phyloP scores from a whole-genome alignment of 768 basidiomycete genomes.

The Brasilioporus rufonigricans region DNA sequence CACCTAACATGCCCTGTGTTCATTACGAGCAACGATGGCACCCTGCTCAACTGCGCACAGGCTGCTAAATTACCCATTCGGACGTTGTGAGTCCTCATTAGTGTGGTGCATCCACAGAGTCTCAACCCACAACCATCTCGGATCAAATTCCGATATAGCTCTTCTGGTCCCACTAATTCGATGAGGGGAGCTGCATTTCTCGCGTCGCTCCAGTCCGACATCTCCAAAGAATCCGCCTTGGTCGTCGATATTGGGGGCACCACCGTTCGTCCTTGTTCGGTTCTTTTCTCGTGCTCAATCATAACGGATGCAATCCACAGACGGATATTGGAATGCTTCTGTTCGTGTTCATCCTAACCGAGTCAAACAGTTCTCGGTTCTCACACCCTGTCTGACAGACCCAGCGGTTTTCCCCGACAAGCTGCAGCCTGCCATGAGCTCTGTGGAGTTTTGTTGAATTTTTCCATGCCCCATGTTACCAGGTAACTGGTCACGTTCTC shows the following conservation, averaged over 20 bases:
- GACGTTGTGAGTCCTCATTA: conserved; percentile 43
- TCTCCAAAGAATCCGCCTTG: conserved; percentile 39
- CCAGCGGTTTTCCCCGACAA: conserved; percentile 59
- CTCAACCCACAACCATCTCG: conserved; percentile 1
- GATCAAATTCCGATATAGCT: conserved; percentile 23
- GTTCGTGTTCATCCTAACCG: conserved; percentile 16
- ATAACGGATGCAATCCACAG: conserved; percentile 19
- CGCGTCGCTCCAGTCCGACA: conserved; percentile 39
- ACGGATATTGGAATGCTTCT: conserved; percentile 63
- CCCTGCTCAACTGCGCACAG: conserved; percentile 45
- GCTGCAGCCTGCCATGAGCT: conserved; percentile 62
- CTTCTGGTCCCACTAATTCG: conserved; percentile 63
- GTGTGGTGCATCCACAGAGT: conserved; percentile 10
- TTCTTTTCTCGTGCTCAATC: conserved; percentile 7
- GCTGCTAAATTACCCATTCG: conserved; percentile 59
- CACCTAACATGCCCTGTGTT: conserved; percentile 49
- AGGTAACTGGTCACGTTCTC: conserved; percentile 24
- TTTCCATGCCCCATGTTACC: conserved; percentile 56
- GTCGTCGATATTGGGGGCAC: conserved; percentile 69
- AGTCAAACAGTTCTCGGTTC: background rate
- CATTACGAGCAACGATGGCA: conserved; percentile 62
- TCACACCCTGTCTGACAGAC: conserved; percentile 25
- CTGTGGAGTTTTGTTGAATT: conserved; percentile 59
- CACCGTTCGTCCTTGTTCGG: conserved; percentile 34
- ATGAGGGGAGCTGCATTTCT: conserved; percentile 68